phyloP scores from a whole-genome alignment of 495 filamentous ascomycete genomes.

The Zalerion maritima region DNA sequence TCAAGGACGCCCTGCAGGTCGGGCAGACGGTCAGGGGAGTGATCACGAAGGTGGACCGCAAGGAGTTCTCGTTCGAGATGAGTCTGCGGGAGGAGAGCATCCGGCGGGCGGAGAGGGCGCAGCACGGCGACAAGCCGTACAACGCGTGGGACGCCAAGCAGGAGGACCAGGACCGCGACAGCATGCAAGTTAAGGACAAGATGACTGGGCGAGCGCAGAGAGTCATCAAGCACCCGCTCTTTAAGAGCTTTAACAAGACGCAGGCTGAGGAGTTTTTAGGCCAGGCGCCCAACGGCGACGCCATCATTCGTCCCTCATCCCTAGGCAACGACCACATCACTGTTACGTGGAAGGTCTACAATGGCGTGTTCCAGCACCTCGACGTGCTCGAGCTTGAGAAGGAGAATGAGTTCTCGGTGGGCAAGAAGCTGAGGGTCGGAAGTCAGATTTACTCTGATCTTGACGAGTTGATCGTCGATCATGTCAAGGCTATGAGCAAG shows the following conservation, averaged over 20 bases:
- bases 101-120: conserved; percentile 60
- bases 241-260: conserved; percentile 78
- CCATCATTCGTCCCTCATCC: conserved; percentile 87
- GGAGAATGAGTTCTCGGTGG: conserved; percentile 88
- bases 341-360: conserved; percentile 95
- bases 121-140: conserved; percentile 67
- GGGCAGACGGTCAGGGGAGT: conserved; percentile 82
- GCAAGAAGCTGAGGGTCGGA: conserved; percentile 64
- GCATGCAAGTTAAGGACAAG: conserved; percentile 67
- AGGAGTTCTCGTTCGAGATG: conserved; percentile 64
- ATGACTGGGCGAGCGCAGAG: conserved; percentile 67
- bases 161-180: conserved; percentile 65
- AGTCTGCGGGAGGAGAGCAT: conserved; percentile 70
- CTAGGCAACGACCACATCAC: conserved; percentile 90
- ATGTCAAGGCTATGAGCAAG: conserved; percentile 92
- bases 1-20: conserved; percentile 44
- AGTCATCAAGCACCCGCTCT: conserved; percentile 93
- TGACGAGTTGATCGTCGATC: conserved; percentile 91
- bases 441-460: conserved; percentile 86
- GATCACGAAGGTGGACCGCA: conserved; percentile 70
- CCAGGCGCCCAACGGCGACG: conserved; percentile 69
- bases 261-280: conserved; percentile 92
- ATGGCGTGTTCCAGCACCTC: conserved; percentile 89
- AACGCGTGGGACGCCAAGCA: conserved; percentile 76
- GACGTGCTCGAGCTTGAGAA: conserved; percentile 95